Conservation (phyloP, 257 asterid genomes). For the Thymus quinquecostatus region DNA sequence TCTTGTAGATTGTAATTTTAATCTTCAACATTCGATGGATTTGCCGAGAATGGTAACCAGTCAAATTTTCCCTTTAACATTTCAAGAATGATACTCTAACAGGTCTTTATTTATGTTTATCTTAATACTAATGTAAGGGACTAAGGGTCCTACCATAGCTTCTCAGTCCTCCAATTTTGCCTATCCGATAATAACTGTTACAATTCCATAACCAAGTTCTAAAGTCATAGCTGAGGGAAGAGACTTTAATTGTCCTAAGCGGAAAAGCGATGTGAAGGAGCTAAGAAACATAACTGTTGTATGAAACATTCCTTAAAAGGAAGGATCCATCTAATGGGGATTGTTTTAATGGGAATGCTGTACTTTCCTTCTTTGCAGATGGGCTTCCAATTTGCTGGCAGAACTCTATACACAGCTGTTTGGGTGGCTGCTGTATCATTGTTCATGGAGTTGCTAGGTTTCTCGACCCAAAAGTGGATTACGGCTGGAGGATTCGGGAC, state of each 20-base stretch:
- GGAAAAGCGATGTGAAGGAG: background rate
- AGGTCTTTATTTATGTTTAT: background rate
- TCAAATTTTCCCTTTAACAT: too few species aligned
- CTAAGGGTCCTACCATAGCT: constrained; percentile 2
- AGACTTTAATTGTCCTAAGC: background rate
- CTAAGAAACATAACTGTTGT: background rate
- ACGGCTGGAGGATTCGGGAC: constrained; percentile 99
- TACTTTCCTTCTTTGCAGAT: constrained; percentile 52
- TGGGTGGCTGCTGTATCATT: constrained; percentile 97
- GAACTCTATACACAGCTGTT: constrained; percentile 85
- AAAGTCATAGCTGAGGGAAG: background rate
- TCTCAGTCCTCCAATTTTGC: background rate
- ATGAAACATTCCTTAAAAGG: constrained; percentile 19
- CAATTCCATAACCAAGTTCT: constrained; percentile 12
- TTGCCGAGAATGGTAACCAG: background rate
- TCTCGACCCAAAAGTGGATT: constrained; percentile 93
- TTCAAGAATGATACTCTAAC: background rate
- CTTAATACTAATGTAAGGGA: background rate
- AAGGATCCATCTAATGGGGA: constrained; percentile 25
- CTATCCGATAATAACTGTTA: background rate
- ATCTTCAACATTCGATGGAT: background rate
- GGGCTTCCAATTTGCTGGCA: constrained; percentile 95
- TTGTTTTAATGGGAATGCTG: background rate
- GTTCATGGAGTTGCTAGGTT: constrained; percentile 98
- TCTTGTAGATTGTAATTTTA: background rate